These are phyloP conservation scores for Magnusiomyces paraingens DNA, from an alignment of 1,139 yeast genomes.

Conservation along the genomic window DNA sequence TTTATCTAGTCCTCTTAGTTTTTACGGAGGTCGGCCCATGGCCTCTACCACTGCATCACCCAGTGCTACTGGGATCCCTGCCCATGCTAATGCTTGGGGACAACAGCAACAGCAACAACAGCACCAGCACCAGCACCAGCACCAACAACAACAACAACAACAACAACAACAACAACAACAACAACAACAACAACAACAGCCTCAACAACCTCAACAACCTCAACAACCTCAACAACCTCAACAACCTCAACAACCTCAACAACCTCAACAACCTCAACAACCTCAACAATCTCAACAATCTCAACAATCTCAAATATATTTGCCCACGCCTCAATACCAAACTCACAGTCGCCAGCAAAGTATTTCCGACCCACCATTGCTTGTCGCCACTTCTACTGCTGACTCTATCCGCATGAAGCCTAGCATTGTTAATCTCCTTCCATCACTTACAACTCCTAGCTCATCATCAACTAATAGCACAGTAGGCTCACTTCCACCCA, in stretches of 20 bases:
- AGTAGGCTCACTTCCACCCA: too few relatives aligned
- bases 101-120: neutral
- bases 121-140: too few relatives aligned
- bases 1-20: neutral
- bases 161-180: neutral
- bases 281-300: neutral
- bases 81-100: neutral
- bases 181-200: neutral
- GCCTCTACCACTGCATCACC: neutral
- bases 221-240: neutral
- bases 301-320: neutral
- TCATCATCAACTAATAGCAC: slow-evolving; percentile 15
- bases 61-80: too few relatives aligned
- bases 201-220: neutral
- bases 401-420: slow-evolving; percentile 17
- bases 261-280: neutral
- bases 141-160: too few relatives aligned
- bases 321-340: neutral
- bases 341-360: neutral
- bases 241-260: neutral
- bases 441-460: slow-evolving; percentile 11
- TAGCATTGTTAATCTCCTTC: slow-evolving; percentile 18
- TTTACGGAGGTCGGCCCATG: neutral
- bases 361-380: neutral
- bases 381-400: slow-evolving; percentile 1